phyloP scores from a whole-genome alignment of 192 early-diverging fungal species.

The Spinellus fusiger region DNA sequence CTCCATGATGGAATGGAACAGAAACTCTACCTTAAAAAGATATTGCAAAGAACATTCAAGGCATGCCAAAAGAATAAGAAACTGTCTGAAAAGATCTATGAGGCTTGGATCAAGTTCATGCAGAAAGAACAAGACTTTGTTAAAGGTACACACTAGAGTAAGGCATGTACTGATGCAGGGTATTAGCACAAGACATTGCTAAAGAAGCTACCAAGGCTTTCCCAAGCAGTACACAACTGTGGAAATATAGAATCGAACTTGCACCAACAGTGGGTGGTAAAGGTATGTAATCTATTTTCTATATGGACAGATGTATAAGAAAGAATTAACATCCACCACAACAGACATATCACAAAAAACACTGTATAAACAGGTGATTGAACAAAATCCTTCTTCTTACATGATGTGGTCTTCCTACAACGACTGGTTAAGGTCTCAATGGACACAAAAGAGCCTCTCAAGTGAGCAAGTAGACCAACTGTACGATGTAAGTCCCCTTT shows the following conservation, averaged over 20 bases:
- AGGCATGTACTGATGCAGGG: constrained; percentile 11
- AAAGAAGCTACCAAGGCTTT: constrained; percentile 28
- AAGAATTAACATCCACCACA: neutral
- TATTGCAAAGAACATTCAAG: constrained; percentile 48
- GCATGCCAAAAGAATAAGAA: constrained; percentile 34
- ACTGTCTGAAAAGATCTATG: constrained; percentile 46
- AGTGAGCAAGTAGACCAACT: constrained; percentile 31
- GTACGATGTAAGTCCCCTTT: constrained; percentile 34
- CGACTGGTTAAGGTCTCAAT: constrained; percentile 31
- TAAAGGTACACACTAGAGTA: constrained; percentile 13
- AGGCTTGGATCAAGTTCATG: constrained; percentile 44
- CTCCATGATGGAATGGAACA: constrained; percentile 6
- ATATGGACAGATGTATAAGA: neutral
- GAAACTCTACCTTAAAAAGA: constrained; percentile 53
- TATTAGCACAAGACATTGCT: constrained; percentile 30
- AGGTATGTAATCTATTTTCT: too few relatives aligned
- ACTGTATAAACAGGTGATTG: constrained; percentile 34
- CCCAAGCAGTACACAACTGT: constrained; percentile 39
- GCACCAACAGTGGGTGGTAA: constrained; percentile 15
- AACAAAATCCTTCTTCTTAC: constrained; percentile 33
- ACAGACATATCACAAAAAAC: constrained; percentile 21
- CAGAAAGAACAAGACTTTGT: neutral
- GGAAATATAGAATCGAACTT: constrained; percentile 30
- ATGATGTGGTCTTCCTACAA: constrained; percentile 46
- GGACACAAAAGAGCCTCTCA: constrained; percentile 31